These are phyloP conservation scores for Polytrichum formosum DNA, from an alignment of 225 moss, liverwort and hornwort genomes.

Conservation along the genomic window DNA sequence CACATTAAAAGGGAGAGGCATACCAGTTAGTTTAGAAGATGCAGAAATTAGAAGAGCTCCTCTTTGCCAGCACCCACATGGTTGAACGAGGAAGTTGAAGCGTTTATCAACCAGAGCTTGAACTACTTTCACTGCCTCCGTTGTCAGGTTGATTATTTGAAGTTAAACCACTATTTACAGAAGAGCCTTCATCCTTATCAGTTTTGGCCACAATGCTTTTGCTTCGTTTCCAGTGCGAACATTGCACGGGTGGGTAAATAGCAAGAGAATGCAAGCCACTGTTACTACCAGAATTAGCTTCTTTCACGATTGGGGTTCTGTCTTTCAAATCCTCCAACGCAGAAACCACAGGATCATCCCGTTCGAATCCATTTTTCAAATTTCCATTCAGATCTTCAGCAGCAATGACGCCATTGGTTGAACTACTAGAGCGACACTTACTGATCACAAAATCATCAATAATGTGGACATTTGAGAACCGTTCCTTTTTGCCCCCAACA, in stretches of 20 bases:
- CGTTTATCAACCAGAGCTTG: too few relatives aligned
- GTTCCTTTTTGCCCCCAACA: slow-evolving; percentile 62
- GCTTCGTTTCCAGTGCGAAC: slow-evolving; percentile 32
- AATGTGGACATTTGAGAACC: slow-evolving; percentile 75
- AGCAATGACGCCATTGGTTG: slow-evolving; percentile 17
- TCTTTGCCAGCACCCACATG: too few relatives aligned
- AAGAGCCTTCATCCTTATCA: slow-evolving; percentile 16
- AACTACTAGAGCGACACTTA: slow-evolving; percentile 21
- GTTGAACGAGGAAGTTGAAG: too few relatives aligned
- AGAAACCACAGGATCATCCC: slow-evolving; percentile 29
- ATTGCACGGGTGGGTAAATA: slow-evolving; percentile 4
- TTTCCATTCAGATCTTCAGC: slow-evolving; percentile 15
- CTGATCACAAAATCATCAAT: slow-evolving; percentile 82
- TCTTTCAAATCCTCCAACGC: slow-evolving; percentile 31
- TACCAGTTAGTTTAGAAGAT: too few relatives aligned
- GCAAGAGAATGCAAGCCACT: slow-evolving; percentile 44
- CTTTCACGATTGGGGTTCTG: slow-evolving; percentile 19
- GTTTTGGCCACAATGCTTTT: slow-evolving; percentile 8
- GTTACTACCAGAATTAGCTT: slow-evolving; percentile 21
- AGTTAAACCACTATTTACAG: slow-evolving; percentile 6
- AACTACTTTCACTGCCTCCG: too few relatives aligned
- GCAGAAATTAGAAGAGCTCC: too few relatives aligned
- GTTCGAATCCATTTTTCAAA: slow-evolving; percentile 6
- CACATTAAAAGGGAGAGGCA: too few relatives aligned
- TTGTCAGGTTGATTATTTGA: too few relatives aligned